Evolutionary conservation across 495 filamentous ascomycete species (phyloP).

Genomic region (Trypethelium eluteriae): DNA sequence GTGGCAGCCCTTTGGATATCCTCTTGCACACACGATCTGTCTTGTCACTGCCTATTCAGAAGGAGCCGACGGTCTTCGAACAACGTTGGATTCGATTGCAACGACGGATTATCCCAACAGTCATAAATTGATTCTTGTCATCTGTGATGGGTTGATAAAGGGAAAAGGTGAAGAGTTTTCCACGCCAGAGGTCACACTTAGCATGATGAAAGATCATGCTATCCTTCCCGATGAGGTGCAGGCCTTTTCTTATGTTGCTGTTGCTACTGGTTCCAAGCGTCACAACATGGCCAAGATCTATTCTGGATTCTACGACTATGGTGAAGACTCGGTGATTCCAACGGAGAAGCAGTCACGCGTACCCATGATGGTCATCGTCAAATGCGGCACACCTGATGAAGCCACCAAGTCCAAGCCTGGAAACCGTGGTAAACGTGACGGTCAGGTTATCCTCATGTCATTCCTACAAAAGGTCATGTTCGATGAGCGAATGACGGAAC

Average conservation of each 20-base stretch:
- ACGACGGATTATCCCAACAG: conserved; percentile 99
- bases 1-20: conserved; percentile 93
- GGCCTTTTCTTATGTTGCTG: conserved; percentile 91
- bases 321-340: conserved; percentile 67
- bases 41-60: conserved; percentile 97
- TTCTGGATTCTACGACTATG: conserved; percentile 96
- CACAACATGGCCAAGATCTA: conserved; percentile 99
- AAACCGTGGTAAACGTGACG: conserved; percentile 96
- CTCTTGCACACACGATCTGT: conserved; percentile 86
- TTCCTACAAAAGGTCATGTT: conserved; percentile 99
- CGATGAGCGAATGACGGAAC: conserved; percentile 98
- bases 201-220: conserved; percentile 91
- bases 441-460: conserved; percentile 98
- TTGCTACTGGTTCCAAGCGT: conserved; percentile 89
- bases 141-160: conserved; percentile 98
- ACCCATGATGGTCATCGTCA: conserved; percentile 97
- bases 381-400: conserved; percentile 90
- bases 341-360: conserved; percentile 89
- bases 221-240: conserved; percentile 70
- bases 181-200: conserved; percentile 81
- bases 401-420: conserved; percentile 73
- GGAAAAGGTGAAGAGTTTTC: conserved; percentile 80
- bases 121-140: conserved; percentile 90
- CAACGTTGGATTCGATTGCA: conserved; percentile 91
- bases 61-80: conserved; percentile 83